phyloP scores from a whole-genome alignment of 2,329 filamentous ascomycete genomes.

The Aspergillus ustus region DNA sequence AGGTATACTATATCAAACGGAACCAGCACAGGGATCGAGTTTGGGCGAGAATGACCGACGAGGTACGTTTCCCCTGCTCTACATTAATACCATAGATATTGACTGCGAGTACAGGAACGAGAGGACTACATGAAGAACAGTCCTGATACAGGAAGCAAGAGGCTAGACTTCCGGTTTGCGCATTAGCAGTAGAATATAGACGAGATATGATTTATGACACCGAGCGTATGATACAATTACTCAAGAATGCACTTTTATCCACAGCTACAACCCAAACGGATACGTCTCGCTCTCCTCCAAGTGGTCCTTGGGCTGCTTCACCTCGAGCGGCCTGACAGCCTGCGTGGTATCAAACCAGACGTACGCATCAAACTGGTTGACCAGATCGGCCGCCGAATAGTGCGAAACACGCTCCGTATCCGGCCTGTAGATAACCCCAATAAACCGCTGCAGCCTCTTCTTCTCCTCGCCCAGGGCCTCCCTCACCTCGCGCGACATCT shows the following conservation, averaged over 20 bases:
- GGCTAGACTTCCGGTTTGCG: slow-evolving; percentile 43
- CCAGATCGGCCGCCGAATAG: slow-evolving; percentile 52
- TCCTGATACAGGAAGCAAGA: slow-evolving; percentile 38
- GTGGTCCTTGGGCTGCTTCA: slow-evolving; percentile 48
- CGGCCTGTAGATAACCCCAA: slow-evolving; percentile 58
- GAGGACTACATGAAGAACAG: slow-evolving; percentile 36
- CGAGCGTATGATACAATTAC: neutral
- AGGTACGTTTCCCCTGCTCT: neutral
- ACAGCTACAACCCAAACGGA: slow-evolving; percentile 54
- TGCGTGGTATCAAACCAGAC: slow-evolving; percentile 56
- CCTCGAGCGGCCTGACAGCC: slow-evolving; percentile 53
- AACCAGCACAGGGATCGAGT: slow-evolving; percentile 34
- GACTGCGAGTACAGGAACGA: slow-evolving; percentile 25
- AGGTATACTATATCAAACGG: slow-evolving; percentile 38
- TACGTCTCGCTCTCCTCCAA: slow-evolving; percentile 55
- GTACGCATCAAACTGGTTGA: slow-evolving; percentile 56
- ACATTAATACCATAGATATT: neutral
- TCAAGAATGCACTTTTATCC: neutral
- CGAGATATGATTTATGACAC: neutral
- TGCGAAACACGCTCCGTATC: slow-evolving; percentile 56
- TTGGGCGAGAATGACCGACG: slow-evolving; percentile 38
- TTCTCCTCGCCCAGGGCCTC: slow-evolving; percentile 41
- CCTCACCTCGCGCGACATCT: slow-evolving; percentile 42
- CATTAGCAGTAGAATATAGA: slow-evolving; percentile 23
- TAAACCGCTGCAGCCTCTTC: slow-evolving; percentile 54